These are phyloP conservation scores for Leishmania braziliensis DNA, from an alignment of 208 protist genomes.

Conservation along the genomic window DNA sequence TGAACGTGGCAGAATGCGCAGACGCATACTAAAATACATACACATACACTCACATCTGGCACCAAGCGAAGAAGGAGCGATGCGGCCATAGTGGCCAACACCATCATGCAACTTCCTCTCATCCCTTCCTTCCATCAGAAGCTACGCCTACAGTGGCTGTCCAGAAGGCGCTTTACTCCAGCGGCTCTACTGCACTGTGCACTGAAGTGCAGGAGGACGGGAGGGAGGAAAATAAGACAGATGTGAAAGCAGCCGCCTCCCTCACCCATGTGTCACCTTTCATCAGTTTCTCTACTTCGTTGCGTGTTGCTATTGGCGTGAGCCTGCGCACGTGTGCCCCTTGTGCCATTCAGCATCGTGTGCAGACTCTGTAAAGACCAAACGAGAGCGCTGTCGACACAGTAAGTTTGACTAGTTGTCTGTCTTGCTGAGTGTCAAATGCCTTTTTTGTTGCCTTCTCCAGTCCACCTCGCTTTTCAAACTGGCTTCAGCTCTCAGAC, in stretches of 20 bases:
- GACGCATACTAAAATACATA: constrained; percentile 2
- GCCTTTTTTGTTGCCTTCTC: not conserved
- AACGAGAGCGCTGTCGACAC: not conserved
- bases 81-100: not conserved
- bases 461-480: not conserved
- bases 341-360: not conserved
- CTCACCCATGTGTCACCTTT: no score
- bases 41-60: not conserved
- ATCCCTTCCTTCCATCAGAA: not conserved
- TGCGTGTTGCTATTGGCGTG: not conserved
- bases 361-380: not conserved
- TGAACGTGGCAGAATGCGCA: not conserved
- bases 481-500: not conserved
- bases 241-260: not conserved
- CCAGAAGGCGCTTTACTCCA: not conserved
- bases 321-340: not conserved
- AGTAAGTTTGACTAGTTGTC: not conserved
- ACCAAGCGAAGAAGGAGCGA: not conserved
- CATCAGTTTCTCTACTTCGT: not conserved
- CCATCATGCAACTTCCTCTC: not conserved
- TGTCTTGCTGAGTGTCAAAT: not conserved
- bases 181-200: not conserved
- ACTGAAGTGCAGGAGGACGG: not conserved
- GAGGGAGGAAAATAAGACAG: not conserved
- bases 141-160: not conserved